Conservation (phyloP, 148 eudicot genomes). For the Pharnaceum exiguum region DNA sequence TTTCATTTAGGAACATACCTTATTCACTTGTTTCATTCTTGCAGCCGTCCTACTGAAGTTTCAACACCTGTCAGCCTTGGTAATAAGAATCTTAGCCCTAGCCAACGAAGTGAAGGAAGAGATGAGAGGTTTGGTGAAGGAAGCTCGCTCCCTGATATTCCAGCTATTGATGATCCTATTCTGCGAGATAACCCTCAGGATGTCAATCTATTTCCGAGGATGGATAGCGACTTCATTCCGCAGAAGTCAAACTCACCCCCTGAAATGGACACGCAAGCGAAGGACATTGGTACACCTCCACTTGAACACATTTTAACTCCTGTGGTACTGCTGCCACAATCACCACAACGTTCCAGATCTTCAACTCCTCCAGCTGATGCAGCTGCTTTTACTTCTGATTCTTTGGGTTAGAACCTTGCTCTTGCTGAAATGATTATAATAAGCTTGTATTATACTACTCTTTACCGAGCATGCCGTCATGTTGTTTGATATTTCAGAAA, state of each 20-base stretch:
- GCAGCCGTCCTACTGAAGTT: constrained; percentile 31
- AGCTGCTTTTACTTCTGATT: constrained; percentile 19
- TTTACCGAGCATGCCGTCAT: neutral
- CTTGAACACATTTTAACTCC: constrained; percentile 15
- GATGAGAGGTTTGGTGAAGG: constrained; percentile 17
- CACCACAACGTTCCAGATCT: constrained; percentile 29
- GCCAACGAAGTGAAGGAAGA: constrained; percentile 8
- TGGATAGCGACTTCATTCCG: constrained; percentile 13
- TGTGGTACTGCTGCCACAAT: constrained; percentile 18
- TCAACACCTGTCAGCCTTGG: constrained; percentile 9
- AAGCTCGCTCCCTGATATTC: constrained; percentile 18
- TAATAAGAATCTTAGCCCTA: constrained; percentile 17
- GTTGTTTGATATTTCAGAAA: constrained; percentile 28
- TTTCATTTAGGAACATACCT: neutral
- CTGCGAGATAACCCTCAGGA: constrained; percentile 41
- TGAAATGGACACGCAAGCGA: constrained; percentile 26
- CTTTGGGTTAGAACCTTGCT: constrained; percentile 40
- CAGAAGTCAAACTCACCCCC: constrained; percentile 31
- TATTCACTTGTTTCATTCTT: neutral
- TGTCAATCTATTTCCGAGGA: constrained; percentile 23
- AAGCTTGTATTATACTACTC: neutral
- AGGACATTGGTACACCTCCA: constrained; percentile 20
- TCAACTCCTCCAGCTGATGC: constrained; percentile 25
- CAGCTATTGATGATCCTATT: constrained; percentile 35
- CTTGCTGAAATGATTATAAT: neutral